Evolutionary conservation across 768 basidiomycete genomes (phyloP).

Genomic region (Amanita rubescens): DNA sequence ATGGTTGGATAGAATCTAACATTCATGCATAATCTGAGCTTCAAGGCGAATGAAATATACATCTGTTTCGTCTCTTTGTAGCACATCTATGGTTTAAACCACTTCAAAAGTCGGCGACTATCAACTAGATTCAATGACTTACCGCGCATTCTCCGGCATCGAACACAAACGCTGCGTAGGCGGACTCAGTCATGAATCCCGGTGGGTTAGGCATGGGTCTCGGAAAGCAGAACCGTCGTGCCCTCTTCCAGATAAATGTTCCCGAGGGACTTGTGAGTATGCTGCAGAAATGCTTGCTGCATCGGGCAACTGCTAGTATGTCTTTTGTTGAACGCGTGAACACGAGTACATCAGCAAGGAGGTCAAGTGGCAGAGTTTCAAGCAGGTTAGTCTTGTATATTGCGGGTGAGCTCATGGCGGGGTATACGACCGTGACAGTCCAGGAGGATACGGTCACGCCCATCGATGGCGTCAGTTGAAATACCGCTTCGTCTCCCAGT

Average conservation of each 20-base stretch:
- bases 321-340: conserved; percentile 44
- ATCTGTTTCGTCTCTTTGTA: conserved; percentile 23
- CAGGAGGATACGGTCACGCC: no score
- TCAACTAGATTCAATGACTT: conserved; percentile 8
- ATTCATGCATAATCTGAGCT: conserved; percentile 36
- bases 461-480: no score
- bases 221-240: conserved; percentile 25
- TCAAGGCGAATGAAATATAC: conserved; percentile 42
- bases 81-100: conserved; percentile 30
- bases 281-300: conserved; percentile 44
- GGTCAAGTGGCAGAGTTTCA: conserved; percentile 46
- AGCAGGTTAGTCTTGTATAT: neutral
- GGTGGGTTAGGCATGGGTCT: conserved; percentile 17
- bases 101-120: neutral
- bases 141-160: conserved; percentile 52
- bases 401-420: no score
- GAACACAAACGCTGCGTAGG: conserved; percentile 61
- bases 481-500: no score
- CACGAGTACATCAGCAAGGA: conserved; percentile 55
- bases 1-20: conserved; percentile 12
- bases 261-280: conserved; percentile 39
- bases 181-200: conserved; percentile 39
- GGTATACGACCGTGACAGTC: no score
- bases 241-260: conserved; percentile 51
- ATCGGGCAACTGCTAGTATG: conserved; percentile 52